These are phyloP conservation scores for Tephrocybe sp. DNA, from an alignment of 768 basidiomycete genomes.

Conservation along the genomic window DNA sequence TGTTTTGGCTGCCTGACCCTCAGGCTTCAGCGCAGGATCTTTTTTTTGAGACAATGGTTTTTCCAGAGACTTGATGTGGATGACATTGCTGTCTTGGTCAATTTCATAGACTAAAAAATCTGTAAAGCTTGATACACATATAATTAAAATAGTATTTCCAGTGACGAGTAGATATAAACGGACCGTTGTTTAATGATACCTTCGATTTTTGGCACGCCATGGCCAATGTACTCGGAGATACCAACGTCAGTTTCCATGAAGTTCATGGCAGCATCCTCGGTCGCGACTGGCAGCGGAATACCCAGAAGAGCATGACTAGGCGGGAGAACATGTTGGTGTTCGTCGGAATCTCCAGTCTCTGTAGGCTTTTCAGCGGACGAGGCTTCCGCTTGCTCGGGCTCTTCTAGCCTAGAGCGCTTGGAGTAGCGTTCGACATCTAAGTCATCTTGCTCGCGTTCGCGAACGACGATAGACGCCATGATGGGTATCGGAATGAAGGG, in stretches of 20 bases:
- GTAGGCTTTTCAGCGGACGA: neutral
- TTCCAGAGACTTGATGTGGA: slow-evolving; percentile 76
- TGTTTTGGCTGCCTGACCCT: slow-evolving; percentile 15
- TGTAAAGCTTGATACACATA: slow-evolving; percentile 66
- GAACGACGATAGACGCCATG: slow-evolving; percentile 39
- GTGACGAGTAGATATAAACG: slow-evolving; percentile 17
- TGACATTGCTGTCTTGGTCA: slow-evolving; percentile 71
- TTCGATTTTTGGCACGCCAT: slow-evolving; percentile 66
- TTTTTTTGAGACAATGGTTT: slow-evolving; percentile 61
- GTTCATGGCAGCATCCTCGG: slow-evolving; percentile 50
- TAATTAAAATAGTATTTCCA: neutral
- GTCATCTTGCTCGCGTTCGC: slow-evolving; percentile 53
- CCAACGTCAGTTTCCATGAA: slow-evolving; percentile 83
- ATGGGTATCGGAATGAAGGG: slow-evolving; percentile 1
- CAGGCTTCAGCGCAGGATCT: slow-evolving; percentile 22
- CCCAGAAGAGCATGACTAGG: slow-evolving; percentile 73
- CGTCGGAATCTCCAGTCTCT: slow-evolving; percentile 6
- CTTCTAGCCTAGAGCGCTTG: slow-evolving; percentile 43
- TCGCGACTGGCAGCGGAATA: slow-evolving; percentile 46
- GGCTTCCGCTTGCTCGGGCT: slow-evolving; percentile 10
- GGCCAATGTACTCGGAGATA: slow-evolving; percentile 82
- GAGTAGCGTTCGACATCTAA: slow-evolving; percentile 38
- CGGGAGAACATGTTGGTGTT: slow-evolving; percentile 49
- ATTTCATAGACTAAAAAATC: slow-evolving; percentile 97
- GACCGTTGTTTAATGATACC: slow-evolving; percentile 98